A percentile compares a stretch with the other conserved stretches of the same genome.
Evolutionary conservation across 2,329 filamentous ascomycete genomes (phyloP).

Genomic region (Pezicula carpinea): DNA sequence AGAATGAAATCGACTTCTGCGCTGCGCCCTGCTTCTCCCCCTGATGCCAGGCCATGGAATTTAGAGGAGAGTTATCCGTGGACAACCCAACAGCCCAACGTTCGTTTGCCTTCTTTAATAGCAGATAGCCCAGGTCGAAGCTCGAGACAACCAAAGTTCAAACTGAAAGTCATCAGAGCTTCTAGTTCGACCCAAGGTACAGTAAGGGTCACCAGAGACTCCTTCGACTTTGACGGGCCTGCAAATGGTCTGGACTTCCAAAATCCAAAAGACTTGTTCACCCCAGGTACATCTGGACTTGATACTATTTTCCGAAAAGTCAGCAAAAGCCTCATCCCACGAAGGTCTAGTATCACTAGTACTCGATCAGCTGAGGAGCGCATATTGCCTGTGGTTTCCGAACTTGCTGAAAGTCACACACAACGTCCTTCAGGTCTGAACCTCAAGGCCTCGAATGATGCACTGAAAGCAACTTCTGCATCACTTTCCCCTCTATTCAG

Average conservation of each 20-base stretch:
- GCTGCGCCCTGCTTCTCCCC: constrained; percentile 11
- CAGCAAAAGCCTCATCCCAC: constrained; percentile 21
- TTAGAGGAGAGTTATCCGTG: constrained; percentile 19
- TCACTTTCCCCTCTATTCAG: constrained; percentile 13
- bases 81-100: constrained; percentile 11
- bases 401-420: background rate
- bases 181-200: constrained; percentile 25
- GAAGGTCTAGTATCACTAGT: constrained; percentile 19
- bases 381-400: background rate
- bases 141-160: constrained; percentile 21
- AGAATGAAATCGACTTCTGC: constrained; percentile 15
- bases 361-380: background rate
- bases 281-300: constrained; percentile 18
- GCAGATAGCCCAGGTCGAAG: constrained; percentile 2
- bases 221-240: constrained; percentile 10
- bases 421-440: background rate
- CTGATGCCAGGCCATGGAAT: constrained; percentile 15
- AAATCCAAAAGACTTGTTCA: constrained; percentile 27
- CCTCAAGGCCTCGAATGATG: background rate
- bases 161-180: constrained; percentile 23
- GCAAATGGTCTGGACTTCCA: constrained; percentile 21
- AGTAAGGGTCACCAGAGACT: constrained; percentile 22
- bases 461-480: constrained; percentile 8
- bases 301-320: constrained; percentile 27
- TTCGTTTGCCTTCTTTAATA: constrained; percentile 4